Percentiles rank a stretch among this genome's conserved stretches.
These are phyloP conservation scores for Candida xiaguanensis DNA, from an alignment of 805 yeast species.

Conservation along the genomic window DNA sequence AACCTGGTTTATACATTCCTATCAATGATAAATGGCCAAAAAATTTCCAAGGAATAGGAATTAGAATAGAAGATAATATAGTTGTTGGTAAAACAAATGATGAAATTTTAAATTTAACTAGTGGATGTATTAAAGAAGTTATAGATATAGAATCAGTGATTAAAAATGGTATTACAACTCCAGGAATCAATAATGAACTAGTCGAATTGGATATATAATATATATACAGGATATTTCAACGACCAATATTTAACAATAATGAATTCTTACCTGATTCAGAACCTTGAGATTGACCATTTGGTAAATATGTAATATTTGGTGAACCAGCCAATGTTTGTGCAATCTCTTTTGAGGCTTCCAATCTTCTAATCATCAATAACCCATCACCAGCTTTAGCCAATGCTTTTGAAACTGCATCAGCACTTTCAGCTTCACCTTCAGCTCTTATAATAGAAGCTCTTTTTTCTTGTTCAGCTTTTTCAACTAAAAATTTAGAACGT, in stretches of 20 bases:
- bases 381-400: conserved; percentile 95
- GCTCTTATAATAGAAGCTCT: conserved; percentile 94
- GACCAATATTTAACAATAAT: conserved; percentile 61
- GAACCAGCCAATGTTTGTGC: conserved; percentile 83
- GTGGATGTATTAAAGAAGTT: conserved; percentile 83
- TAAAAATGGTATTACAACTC: conserved; percentile 51
- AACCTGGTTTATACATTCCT: conserved; percentile 94
- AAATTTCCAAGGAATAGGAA: conserved; percentile 82
- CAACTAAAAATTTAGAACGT: conserved; percentile 89
- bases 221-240: conserved; percentile 7
- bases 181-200: conserved; percentile 33
- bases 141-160: conserved; percentile 67
- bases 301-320: conserved; percentile 85
- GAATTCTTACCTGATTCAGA: conserved; percentile 41
- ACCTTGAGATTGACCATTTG: conserved; percentile 36
- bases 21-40: conserved; percentile 67
- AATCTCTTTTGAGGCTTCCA: conserved; percentile 95
- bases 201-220: conserved; percentile 23
- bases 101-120: conserved; percentile 56
- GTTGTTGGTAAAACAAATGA: conserved; percentile 64
- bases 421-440: conserved; percentile 99
- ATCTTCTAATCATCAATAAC: conserved; percentile 83
- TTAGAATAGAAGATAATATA: conserved; percentile 91
- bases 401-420: conserved; percentile 91
- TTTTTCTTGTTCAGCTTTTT: conserved; percentile 95